Percentiles rank a stretch among this genome's conserved stretches.
Conservation (phyloP, 176 grass and related monocot genomes). For the Aegilops bicornis region DNA sequence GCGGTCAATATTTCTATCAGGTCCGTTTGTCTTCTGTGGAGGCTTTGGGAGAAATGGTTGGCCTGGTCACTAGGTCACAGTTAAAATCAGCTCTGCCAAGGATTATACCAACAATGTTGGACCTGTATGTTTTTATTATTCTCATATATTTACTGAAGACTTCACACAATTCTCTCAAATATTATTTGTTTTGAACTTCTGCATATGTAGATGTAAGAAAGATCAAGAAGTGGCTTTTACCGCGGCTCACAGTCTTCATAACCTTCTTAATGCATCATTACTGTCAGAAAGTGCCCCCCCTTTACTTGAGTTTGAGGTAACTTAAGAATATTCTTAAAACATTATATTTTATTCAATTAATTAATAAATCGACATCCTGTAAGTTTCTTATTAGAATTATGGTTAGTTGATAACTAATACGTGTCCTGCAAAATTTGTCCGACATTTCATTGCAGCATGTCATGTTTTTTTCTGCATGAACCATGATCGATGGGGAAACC, state of each 20-base stretch:
- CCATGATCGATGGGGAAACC: not conserved
- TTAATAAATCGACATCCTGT: not conserved
- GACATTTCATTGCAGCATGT: not conserved
- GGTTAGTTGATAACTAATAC: not conserved
- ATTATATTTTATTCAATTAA: slow-evolving; percentile 23
- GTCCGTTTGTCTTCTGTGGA: slow-evolving; percentile 85
- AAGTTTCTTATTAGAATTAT: not conserved
- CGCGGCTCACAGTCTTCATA: slow-evolving; percentile 83
- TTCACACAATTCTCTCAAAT: slow-evolving; percentile 7
- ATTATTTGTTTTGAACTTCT: slow-evolving; percentile 40
- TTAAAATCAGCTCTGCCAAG: slow-evolving; percentile 89
- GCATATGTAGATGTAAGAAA: slow-evolving; percentile 76
- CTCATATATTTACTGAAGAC: slow-evolving; percentile 39
- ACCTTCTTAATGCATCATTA: slow-evolving; percentile 81
- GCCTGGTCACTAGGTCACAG: slow-evolving; percentile 86
- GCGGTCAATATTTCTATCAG: slow-evolving; percentile 44
- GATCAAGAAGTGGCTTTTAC: slow-evolving; percentile 88
- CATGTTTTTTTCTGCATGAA: not conserved
- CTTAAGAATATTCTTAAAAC: slow-evolving; percentile 17
- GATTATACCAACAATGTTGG: slow-evolving; percentile 88
- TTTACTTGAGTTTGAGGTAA: slow-evolving; percentile 99
- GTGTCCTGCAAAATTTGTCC: not conserved
- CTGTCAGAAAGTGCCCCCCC: slow-evolving; percentile 87
- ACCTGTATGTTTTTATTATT: slow-evolving; percentile 68
- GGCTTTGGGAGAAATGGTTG: slow-evolving; percentile 98